phyloP scores from a whole-genome alignment of 2,329 filamentous ascomycete species.

The Emmonsia crescens region DNA sequence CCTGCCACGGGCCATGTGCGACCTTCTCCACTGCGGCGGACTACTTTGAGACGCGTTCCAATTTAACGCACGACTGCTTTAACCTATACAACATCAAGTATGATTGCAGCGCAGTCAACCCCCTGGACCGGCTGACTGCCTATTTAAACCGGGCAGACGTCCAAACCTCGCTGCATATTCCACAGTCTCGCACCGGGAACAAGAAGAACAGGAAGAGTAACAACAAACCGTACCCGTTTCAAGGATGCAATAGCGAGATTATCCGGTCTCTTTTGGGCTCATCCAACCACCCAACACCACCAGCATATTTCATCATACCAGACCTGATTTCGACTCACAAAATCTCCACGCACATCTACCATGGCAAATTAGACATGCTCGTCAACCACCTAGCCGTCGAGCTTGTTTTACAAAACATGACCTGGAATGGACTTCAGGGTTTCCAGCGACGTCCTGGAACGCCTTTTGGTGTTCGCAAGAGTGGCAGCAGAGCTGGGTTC shows the following conservation, averaged over 20 bases:
- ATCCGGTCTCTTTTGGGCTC: conserved; percentile 17
- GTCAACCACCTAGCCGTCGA: conserved; percentile 29
- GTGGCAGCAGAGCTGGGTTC: conserved; percentile 3
- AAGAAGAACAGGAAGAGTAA: conserved; percentile 6
- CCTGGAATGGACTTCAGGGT: conserved; percentile 29
- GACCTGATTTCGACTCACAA: conserved; percentile 22
- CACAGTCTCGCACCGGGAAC: background rate
- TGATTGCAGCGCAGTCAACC: conserved; percentile 20
- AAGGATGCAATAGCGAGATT: conserved; percentile 24
- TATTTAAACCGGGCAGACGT: conserved; percentile 28
- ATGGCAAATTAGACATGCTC: conserved; percentile 29
- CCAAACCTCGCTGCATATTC: conserved; percentile 23
- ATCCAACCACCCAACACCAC: conserved; percentile 17
- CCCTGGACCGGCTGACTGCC: conserved; percentile 15
- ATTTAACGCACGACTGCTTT: conserved; percentile 18
- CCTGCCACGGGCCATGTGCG: conserved; percentile 27
- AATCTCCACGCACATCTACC: conserved; percentile 27
- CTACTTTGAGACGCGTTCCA: conserved; percentile 17
- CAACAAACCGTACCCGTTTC: conserved; percentile 13
- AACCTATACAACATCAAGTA: conserved; percentile 26
- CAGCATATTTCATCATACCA: conserved; percentile 25
- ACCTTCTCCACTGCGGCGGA: conserved; percentile 26
- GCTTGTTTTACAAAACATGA: conserved; percentile 31
- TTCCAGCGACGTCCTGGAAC: conserved; percentile 21
- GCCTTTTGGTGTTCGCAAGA: conserved; percentile 11